Base-by-base conservation (phyloP, 139 green algal genomes). In the Tetraselmis chui region DNA sequence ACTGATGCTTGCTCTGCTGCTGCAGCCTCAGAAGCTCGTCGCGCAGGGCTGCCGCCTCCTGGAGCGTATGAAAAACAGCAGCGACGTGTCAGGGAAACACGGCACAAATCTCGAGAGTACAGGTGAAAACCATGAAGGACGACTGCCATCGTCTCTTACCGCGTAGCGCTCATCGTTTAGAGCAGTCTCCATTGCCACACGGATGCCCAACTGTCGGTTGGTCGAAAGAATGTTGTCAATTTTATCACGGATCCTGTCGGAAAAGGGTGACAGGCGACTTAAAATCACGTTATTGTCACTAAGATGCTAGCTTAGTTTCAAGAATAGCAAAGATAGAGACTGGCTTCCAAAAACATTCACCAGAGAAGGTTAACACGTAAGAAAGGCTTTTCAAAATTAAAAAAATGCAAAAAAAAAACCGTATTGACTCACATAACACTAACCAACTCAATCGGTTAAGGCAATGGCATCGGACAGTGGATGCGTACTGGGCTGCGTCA, bases 121-220 rank as follows among this genome's bases (percentile, higher is more conserved):
- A n/a, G n/a, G n/a, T n/a, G n/a, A n/a, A n/a, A n/a, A n/a, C n/a
- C n/a, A n/a, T n/a, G n/a, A n/a, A n/a, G n/a, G n/a, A n/a, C n/a
- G n/a, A n/a, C n/a, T n/a, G n/a, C n/a, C n/a, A n/a, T n/a, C n/a
- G n/a, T n/a, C n/a, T 59, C 77, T 86, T 80, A 75, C 87, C 83
- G 88, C 89, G 83, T 83, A 92, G 27, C 90, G 80, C 79, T 84
- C 80, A 76, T 93, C 90, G 32, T 89, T 81, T 0, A 93, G 75
- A 0, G 90, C 90, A 23, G 85, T 86, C 83, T 93, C 89, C 31
- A 93, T 91, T 29, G 90, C 89, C 59, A 93, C 45, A 59, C 85
- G 74, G 25, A 89, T 76, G 28, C 80, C 80, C 24, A 87, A 76
- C 67, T 81, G 78, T 28, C 85, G 75, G 78, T 93, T 84, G 27